These are phyloP conservation scores for Penicillium occitanis DNA, from an alignment of 2,329 filamentous ascomycete species.

Conservation along the genomic window DNA sequence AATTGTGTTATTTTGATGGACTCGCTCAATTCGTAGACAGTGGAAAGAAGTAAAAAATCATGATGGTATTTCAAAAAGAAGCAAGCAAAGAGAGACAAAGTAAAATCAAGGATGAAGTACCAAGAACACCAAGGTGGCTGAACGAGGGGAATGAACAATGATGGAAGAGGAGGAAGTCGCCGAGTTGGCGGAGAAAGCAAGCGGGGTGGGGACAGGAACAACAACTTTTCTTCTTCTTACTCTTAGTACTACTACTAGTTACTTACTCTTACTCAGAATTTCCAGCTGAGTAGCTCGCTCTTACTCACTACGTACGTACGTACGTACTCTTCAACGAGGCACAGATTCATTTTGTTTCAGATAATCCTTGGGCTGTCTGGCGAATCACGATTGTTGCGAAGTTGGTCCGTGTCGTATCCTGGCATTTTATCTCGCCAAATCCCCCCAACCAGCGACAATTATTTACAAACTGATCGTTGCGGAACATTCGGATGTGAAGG, in stretches of 20 bases:
- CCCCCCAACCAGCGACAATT: not conserved
- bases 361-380: not conserved
- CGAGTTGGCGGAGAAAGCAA: constrained; percentile 4
- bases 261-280: not conserved
- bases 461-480: not conserved
- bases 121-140: not conserved
- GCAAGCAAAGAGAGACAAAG: not conserved
- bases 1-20: not conserved
- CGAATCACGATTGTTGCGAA: not conserved
- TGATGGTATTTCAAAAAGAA: not conserved
- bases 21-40: constrained; percentile 6
- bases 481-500: constrained; percentile 1
- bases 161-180: not conserved
- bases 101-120: not conserved
- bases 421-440: not conserved
- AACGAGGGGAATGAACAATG: not conserved
- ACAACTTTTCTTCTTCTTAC: not conserved
- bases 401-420: not conserved
- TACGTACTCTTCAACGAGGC: not conserved
- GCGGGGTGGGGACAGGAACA: not conserved
- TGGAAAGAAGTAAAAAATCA: not conserved
- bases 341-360: not conserved
- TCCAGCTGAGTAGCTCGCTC: not conserved
- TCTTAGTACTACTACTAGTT: not conserved
- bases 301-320: not conserved